phyloP scores from a whole-genome alignment of 345 rosid species.

The Durio zibethinus region DNA sequence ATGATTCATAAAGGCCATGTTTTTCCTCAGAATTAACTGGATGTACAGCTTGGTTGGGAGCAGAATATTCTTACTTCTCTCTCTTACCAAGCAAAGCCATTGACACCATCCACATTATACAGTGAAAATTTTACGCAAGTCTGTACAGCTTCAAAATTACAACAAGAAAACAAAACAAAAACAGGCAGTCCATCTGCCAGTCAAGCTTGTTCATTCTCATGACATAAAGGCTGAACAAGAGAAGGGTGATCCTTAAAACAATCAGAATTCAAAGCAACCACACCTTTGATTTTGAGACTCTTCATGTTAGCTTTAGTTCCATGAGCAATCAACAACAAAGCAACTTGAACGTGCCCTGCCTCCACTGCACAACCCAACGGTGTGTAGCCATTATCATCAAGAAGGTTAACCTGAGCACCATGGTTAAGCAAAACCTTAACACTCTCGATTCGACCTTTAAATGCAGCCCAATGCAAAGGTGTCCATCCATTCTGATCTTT shows the following conservation, averaged over 20 bases:
- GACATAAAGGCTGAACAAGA: slow-evolving; percentile 10
- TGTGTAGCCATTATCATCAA: slow-evolving; percentile 49
- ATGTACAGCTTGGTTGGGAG: too few species aligned
- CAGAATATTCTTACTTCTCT: too few species aligned
- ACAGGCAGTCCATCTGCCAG: neutral
- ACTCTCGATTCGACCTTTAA: slow-evolving; percentile 51
- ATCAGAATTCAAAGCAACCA: slow-evolving; percentile 22
- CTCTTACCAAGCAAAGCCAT: too few species aligned
- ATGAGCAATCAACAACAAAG: slow-evolving; percentile 42
- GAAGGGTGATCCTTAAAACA: slow-evolving; percentile 26
- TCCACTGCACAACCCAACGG: slow-evolving; percentile 62
- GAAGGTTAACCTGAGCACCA: slow-evolving; percentile 44
- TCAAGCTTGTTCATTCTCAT: slow-evolving; percentile 16
- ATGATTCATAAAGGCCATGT: too few species aligned
- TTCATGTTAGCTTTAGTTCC: slow-evolving; percentile 44
- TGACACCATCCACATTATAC: too few species aligned
- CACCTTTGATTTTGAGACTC: slow-evolving; percentile 26
- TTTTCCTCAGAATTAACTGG: too few species aligned
- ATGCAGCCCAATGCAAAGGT: slow-evolving; percentile 68
- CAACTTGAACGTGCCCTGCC: slow-evolving; percentile 52
- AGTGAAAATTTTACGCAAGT: too few species aligned
- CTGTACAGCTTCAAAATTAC: neutral
- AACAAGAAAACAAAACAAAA: too few species aligned
- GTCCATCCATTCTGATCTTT: slow-evolving; percentile 73
- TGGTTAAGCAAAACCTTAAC: slow-evolving; percentile 38